These are phyloP conservation scores for Aspergillus cavernicola DNA, from an alignment of 495 filamentous ascomycete genomes.

Conservation along the genomic window DNA sequence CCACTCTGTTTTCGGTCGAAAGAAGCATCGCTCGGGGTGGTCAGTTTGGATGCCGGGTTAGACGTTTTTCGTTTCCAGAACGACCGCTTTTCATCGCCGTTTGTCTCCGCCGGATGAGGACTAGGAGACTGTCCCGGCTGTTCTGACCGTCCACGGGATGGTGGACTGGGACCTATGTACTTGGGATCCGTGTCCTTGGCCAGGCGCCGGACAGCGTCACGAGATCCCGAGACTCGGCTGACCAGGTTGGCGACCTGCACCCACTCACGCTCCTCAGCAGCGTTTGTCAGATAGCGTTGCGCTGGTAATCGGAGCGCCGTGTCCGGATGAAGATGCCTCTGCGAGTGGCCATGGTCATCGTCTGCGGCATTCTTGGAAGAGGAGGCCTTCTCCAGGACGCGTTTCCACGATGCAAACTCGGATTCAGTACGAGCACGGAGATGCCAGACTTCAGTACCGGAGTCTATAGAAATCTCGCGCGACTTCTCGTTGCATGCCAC, in stretches of 20 bases:
- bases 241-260: constrained; percentile 75
- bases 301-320: constrained; percentile 29
- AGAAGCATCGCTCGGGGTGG: constrained; percentile 43
- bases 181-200: constrained; percentile 78
- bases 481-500: constrained; percentile 82
- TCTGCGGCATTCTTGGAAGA: constrained; percentile 38
- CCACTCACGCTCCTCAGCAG: constrained; percentile 78
- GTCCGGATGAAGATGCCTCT: constrained; percentile 23
- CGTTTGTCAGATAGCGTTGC: constrained; percentile 26
- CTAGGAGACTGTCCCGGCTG: constrained; percentile 41
- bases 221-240: constrained; percentile 75
- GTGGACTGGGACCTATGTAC: constrained; percentile 32
- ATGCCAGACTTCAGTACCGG: constrained; percentile 96
- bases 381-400: constrained; percentile 79
- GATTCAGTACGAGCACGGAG: constrained; percentile 74
- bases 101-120: constrained; percentile 26
- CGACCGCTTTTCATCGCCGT: constrained; percentile 44
- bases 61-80: constrained; percentile 88
- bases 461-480: constrained; percentile 93
- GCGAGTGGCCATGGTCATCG: constrained; percentile 10
- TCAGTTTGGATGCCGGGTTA: constrained; percentile 37
- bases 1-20: constrained; percentile 37
- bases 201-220: constrained; percentile 80
- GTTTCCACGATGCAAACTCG: constrained; percentile 84
- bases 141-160: constrained; percentile 35